Evolutionary conservation across 768 basidiomycete species (phyloP), one percentile per base, ranked within the genome.

Genomic region (Myochromella boudieri): DNA sequence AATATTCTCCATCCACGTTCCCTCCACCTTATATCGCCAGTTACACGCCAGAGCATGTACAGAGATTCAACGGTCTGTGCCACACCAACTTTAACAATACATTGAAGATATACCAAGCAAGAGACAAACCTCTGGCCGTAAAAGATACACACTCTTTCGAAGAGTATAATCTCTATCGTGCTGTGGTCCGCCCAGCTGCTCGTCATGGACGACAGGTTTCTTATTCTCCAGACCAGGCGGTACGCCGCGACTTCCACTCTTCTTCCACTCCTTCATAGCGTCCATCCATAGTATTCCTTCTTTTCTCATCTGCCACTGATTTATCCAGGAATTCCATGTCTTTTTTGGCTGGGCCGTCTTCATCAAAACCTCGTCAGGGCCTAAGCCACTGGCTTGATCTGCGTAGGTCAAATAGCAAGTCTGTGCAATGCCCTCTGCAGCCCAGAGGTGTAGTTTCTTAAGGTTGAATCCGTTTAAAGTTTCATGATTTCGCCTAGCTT

Each of bases 341-440:
- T 46, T 60, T 56, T 48, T 61, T 48, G 29, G 5, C 12, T 36
- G 42, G 21, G 42, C 46, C 9, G 62, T 61, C 48, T 68, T 61
- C 47, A 80, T 80, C 1, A 57, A 22, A 18, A 76, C 70, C 53
- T 78, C 75, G 44, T 91, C 88, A 1, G 87, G 83, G 11, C 80
- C 84, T 24, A 91, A 62, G 2, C 88, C 87, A 3, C 77, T 72
- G 5, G 80, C 75, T 58, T 84, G 78, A 58, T 90, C 87, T 1
- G 82, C 84, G 57, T 89, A 90, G 39, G 78, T 75, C 21, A 82
- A 57, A 67, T 79, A 88, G 59, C 87, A 90, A 11, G 75, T 84
- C 58, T 85, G 76, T 25, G 84, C 82, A 20, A 91, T 69, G 14
- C 87, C 87, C 59, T 87, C 76, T 1, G 87, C 88, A 3, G 83